phyloP scores from a whole-genome alignment of 73 alveolate genomes.

The Urostyla sp. region DNA sequence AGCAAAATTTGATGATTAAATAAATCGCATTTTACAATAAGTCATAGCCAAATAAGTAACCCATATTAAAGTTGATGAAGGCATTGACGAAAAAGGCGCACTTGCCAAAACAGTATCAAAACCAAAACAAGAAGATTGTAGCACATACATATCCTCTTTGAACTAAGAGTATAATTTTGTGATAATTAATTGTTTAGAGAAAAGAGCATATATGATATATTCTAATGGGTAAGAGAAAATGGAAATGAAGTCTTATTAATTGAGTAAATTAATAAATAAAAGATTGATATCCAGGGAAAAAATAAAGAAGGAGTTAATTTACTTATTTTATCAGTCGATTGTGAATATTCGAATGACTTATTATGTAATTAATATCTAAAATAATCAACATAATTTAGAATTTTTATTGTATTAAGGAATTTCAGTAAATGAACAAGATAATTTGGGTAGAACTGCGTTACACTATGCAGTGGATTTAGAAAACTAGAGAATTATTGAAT shows the following conservation, averaged over 20 bases:
- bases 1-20: conserved; percentile 5
- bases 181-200: neutral
- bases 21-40: no score
- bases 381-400: conserved; percentile 16
- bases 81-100: conserved; percentile 29
- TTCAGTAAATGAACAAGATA: conserved; percentile 15
- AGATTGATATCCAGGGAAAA: neutral
- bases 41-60: conserved; percentile 20
- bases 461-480: conserved; percentile 67
- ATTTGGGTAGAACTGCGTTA: conserved; percentile 48
- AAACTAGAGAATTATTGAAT: conserved; percentile 33
- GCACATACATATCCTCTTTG: conserved; percentile 7
- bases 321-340: conserved; percentile 25
- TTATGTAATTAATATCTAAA: no score
- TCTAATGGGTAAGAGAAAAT: conserved; percentile 26
- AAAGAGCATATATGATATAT: conserved; percentile 19
- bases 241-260: conserved; percentile 11
- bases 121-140: conserved; percentile 49
- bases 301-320: conserved; percentile 46
- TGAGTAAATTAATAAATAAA: neutral
- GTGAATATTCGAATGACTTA: conserved; percentile 56
- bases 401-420: conserved; percentile 37
- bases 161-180: conserved; percentile 4
- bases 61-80: conserved; percentile 49
- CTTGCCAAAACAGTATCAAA: conserved; percentile 47